Evolutionary conservation across 148 eudicot genomes (phyloP).

Genomic region (Persicaria tinctoria): DNA sequence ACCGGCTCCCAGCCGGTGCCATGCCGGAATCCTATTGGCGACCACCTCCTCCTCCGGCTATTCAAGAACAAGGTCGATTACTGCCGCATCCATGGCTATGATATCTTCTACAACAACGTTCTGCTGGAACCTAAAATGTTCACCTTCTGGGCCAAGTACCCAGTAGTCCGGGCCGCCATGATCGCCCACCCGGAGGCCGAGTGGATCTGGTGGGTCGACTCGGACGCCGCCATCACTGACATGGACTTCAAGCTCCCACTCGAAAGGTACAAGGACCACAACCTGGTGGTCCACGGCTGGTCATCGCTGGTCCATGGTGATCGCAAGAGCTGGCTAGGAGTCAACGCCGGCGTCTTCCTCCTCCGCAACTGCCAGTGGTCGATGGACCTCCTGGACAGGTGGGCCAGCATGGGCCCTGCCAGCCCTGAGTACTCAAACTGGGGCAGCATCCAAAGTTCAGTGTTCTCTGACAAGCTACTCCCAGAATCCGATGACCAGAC

Average conservation of each 20-base stretch:
- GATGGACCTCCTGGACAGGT: conserved; percentile 58
- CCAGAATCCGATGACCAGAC: conserved; percentile 86
- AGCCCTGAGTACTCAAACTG: conserved; percentile 52
- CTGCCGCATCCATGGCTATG: conserved; percentile 73
- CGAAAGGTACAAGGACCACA: conserved; percentile 44
- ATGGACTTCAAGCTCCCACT: conserved; percentile 80
- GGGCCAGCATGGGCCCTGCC: conserved; percentile 76
- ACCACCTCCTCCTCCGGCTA: conserved; percentile 48
- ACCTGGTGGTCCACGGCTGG: conserved; percentile 74
- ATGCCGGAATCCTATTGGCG: conserved; percentile 64
- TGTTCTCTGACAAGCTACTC: conserved; percentile 48
- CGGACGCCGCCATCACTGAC: conserved; percentile 86
- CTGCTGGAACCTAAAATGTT: conserved; percentile 58
- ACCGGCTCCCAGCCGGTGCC: conserved; percentile 81
- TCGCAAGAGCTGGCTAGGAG: conserved; percentile 60
- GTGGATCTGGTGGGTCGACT: conserved; percentile 99
- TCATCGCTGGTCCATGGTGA: conserved; percentile 29
- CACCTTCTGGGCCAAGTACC: conserved; percentile 80
- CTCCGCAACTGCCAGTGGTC: conserved; percentile 93
- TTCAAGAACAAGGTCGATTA: conserved; percentile 93
- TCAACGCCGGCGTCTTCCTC: conserved; percentile 85
- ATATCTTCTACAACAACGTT: conserved; percentile 71
- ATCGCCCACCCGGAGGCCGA: conserved; percentile 93
- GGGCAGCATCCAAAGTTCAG: conserved; percentile 42
- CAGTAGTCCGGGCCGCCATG: conserved; percentile 75